phyloP scores from a whole-genome alignment of 768 basidiomycete species.

The Mycena amicta region DNA sequence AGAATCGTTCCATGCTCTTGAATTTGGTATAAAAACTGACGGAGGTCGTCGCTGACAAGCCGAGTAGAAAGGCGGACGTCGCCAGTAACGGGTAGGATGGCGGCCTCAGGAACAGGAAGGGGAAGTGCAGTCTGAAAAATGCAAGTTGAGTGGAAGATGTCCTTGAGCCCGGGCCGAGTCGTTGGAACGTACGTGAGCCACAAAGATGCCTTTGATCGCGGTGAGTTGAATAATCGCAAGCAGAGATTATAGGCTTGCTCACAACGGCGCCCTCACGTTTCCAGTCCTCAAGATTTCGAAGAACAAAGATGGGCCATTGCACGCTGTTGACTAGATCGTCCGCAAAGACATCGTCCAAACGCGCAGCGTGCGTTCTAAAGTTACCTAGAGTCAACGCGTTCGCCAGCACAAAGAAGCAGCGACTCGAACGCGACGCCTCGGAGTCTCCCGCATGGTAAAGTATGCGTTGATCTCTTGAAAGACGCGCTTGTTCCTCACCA shows the following conservation, averaged over 20 bases:
- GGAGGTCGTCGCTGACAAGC: conserved; percentile 36
- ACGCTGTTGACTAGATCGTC: conserved; percentile 58
- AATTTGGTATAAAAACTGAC: conserved; percentile 38
- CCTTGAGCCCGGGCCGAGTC: no score
- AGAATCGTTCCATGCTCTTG: conserved; percentile 37
- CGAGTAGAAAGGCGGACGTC: conserved; percentile 34
- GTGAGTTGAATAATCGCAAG: no score
- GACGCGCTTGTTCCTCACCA: conserved; percentile 55
- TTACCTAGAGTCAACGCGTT: conserved; percentile 49
- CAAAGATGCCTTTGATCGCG: not conserved
- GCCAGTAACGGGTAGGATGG: conserved; percentile 30
- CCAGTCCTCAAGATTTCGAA: conserved; percentile 51
- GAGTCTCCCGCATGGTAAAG: conserved; percentile 32
- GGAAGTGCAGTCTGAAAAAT: conserved; percentile 34
- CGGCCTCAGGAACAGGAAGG: conserved; percentile 33
- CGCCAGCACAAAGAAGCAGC: conserved; percentile 34
- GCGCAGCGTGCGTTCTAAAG: conserved; percentile 40
- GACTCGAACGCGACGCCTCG: conserved; percentile 18
- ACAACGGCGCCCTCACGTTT: conserved; percentile 40
- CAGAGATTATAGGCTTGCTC: no score
- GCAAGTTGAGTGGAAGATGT: not conserved
- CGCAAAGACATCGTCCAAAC: conserved; percentile 50
- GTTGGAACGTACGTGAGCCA: conserved; percentile 22
- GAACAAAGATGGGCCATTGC: conserved; percentile 55
- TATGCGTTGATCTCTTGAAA: conserved; percentile 55